Evolutionary conservation across 202 grass and related monocot genomes (phyloP), one percentile per base, ranked within the genome.

Genomic region (Setaria viridis): DNA sequence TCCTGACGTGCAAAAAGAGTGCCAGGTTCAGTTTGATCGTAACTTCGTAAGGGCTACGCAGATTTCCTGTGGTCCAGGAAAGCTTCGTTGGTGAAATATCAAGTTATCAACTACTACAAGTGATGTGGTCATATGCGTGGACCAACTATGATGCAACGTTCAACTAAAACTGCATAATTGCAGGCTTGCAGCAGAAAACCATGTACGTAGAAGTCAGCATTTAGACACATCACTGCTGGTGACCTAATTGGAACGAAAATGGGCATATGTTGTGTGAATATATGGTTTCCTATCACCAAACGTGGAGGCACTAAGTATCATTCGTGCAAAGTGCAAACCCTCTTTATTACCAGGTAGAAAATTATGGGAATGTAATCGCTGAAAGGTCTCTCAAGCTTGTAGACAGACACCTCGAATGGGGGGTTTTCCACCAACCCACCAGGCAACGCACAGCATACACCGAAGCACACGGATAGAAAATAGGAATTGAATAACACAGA

Each of bases 61-160:
- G 65, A 35, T 3, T 72, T 34, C 1, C 11, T 47, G 5, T 47
- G 70, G 42, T 63, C 53, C 69, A 50, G 46, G 46, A 51, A 49
- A 13, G 11, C 14, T 62, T 54, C 30, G 66, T 39, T 49, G 46
- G 54, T 81, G 70, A 58, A 77, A 57, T 47, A 63, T 84, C 62
- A 63, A 60, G 11, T 81, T 65, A 69, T 80, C 70, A 84, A 74
- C 39, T 76, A 49, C 43, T 16, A 72, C 84, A 45, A 49, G 42
- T 9, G 62, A 89, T 57, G 42, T 62, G 71, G 35, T 4, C 25
- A 64, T 32, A 55, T 1, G 11, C 11, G 0, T 9, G 55, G 47
- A 70, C 85, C 60, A 70, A 55, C 34, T 58, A 41, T 70, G 80
- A 87, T 76, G 80, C 54, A 76, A 80, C 69, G 29, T 46, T 45